Evolutionary conservation across 768 basidiomycete genomes (phyloP).

Genomic region (Kwoniella mangroviensis): DNA sequence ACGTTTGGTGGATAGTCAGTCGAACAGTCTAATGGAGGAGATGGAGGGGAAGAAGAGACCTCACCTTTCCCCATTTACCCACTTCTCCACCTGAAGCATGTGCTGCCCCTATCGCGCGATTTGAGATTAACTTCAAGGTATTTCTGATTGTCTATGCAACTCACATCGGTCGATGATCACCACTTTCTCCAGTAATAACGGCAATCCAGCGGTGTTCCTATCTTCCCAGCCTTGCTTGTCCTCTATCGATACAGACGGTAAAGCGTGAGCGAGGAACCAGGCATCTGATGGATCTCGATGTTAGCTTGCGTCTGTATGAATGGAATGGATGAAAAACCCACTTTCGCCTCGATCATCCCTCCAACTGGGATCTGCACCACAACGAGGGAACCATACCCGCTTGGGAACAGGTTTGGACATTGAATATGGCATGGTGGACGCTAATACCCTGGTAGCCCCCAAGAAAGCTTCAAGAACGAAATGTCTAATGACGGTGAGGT

Average conservation of each 20-base stretch:
- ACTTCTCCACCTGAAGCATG: slow-evolving; percentile 45
- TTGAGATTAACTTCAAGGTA: background rate
- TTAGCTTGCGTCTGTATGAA: background rate
- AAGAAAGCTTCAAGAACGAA: slow-evolving; percentile 50
- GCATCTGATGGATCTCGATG: slow-evolving; percentile 32
- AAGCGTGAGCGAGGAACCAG: slow-evolving; percentile 45
- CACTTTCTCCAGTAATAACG: slow-evolving; percentile 46
- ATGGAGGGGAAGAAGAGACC: background rate
- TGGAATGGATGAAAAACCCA: slow-evolving; percentile 11
- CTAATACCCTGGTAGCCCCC: slow-evolving; percentile 39
- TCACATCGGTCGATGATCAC: slow-evolving; percentile 55
- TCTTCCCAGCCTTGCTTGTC: slow-evolving; percentile 47
- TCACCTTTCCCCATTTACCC: slow-evolving; percentile 51
- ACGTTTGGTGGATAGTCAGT: background rate
- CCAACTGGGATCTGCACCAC: slow-evolving; percentile 40
- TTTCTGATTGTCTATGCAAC: background rate
- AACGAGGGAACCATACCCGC: slow-evolving; percentile 44
- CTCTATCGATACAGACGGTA: slow-evolving; percentile 46
- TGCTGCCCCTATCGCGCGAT: slow-evolving; percentile 32
- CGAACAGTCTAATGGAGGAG: too few relatives aligned
- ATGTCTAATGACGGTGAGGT: slow-evolving; percentile 19
- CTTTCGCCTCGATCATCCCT: slow-evolving; percentile 35
- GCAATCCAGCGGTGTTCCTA: slow-evolving; percentile 35
- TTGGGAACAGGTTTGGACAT: slow-evolving; percentile 19
- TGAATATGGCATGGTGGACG: slow-evolving; percentile 23